Base-by-base conservation (phyloP, 352 stramenopile genomes). In the Phytophthora constricta region DNA sequence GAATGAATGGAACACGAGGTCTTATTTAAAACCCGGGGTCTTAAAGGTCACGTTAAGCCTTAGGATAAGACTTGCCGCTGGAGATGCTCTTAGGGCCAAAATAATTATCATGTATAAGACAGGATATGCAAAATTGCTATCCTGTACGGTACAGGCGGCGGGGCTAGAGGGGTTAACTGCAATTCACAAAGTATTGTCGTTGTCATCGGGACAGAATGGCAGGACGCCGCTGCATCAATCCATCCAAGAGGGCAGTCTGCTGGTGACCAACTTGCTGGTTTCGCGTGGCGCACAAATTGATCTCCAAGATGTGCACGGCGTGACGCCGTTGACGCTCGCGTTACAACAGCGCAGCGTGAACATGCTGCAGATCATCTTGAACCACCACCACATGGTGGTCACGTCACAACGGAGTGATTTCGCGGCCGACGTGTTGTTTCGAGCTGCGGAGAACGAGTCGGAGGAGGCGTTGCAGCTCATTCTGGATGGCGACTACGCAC, bases 291-390 rank as follows among this genome's bases (percentile, higher is more conserved):
- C 60, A 2, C 45, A 62, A 13, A 65, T 75, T 19, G 62, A 72
- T 33, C 19, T 67, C 5, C n/a, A 31, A 41, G 56, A 71, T 28
- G 19, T 13, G 0, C 20, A 53, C 3, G 46, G 56, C 5, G 28
- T 50, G 7, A 57, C 62, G 13, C 62, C 62, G 11, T 45, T 72
- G 45, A 55, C 14, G 8, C 68, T 68, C 10, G 51, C 25, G 26
- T 31, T 70, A 1, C 60, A 49, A 34, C 51, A 26, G 20, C 27
- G 19, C 39, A 51, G 8, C 19, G 19, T 45, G 14, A 70, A 68
- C 23, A 56, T 76, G 41, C 25, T 76, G 22, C 56, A 68, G 47
- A 59, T 72, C 20, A 42, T 76, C 28, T 46, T 77, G 27, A 77
- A 73, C 46, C 58, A 73, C 20, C 56, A 73, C 49, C 53, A 59